Percentiles rank a stretch among this genome's conserved stretches.
phyloP scores from a whole-genome alignment of 768 basidiomycete genomes.

The Leccinum ochraceum region DNA sequence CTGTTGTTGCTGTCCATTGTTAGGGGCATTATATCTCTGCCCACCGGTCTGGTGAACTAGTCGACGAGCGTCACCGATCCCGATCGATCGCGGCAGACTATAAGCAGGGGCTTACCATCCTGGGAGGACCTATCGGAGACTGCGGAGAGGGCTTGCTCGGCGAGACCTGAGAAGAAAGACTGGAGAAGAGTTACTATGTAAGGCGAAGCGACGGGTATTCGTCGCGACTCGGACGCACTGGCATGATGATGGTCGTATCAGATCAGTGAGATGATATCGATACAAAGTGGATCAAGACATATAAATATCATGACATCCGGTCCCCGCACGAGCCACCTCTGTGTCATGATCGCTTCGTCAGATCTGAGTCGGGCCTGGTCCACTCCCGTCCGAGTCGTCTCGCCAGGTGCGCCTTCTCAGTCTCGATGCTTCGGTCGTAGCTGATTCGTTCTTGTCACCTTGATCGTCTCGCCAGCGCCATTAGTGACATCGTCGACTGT shows the following conservation, averaged over 20 bases:
- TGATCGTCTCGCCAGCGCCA: too few species aligned
- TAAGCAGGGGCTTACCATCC: constrained; percentile 6
- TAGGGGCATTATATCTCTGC: constrained; percentile 58
- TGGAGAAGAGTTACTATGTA: constrained; percentile 24
- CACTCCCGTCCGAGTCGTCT: too few species aligned
- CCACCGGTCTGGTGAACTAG: constrained; percentile 62
- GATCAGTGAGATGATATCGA: not conserved
- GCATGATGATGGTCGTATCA: constrained; percentile 15
- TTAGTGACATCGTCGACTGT: too few species aligned
- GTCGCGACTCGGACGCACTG: constrained; percentile 18
- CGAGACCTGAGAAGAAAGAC: constrained; percentile 69
- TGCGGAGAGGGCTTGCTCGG: constrained; percentile 62
- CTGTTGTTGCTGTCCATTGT: constrained; percentile 38
- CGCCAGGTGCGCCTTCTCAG: not conserved
- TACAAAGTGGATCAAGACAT: not conserved
- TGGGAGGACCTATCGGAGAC: constrained; percentile 21
- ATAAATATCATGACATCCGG: not conserved
- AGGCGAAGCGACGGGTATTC: not conserved
- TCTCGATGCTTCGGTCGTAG: not conserved
- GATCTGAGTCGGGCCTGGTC: too few species aligned
- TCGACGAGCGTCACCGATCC: constrained; percentile 8
- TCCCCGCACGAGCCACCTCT: not conserved
- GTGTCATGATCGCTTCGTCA: not conserved
- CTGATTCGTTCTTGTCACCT: not conserved
- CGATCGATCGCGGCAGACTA: not conserved